A percentile compares a stretch with the other conserved stretches of the same genome.
Conservation (phyloP, 2,329 filamentous ascomycete genomes). For the Ophiostoma ulmi region DNA sequence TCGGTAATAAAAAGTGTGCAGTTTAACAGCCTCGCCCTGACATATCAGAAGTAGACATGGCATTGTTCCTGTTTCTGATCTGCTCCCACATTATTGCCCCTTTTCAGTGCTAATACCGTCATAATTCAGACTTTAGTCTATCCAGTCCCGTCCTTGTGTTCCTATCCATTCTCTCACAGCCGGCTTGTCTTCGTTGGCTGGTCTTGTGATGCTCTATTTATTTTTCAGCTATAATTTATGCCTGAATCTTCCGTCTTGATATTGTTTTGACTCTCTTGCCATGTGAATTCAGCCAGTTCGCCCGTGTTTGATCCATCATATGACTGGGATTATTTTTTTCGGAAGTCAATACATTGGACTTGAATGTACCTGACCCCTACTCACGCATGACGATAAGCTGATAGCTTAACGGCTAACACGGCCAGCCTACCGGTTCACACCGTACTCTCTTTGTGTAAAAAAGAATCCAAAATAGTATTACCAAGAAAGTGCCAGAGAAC, state of each 20-base stretch:
- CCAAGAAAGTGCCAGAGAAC: not conserved
- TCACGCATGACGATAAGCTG: not conserved
- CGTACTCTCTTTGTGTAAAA: slow-evolving; percentile 9
- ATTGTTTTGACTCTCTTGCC: not conserved
- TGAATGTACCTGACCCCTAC: not conserved
- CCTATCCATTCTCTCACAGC: slow-evolving; percentile 7
- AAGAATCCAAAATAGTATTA: not conserved
- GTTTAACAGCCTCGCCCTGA: not conserved
- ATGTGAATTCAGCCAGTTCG: not conserved
- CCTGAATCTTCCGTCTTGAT: not conserved
- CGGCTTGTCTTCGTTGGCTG: slow-evolving; percentile 5
- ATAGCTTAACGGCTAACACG: slow-evolving; percentile 10
- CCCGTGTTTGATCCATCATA: not conserved
- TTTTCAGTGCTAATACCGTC: not conserved
- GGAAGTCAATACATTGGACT: not conserved
- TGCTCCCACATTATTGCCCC: not conserved
- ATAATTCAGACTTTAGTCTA: not conserved
- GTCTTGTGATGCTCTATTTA: slow-evolving; percentile 11
- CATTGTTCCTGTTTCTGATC: not conserved
- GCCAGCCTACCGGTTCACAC: not conserved
- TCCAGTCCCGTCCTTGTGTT: not conserved
- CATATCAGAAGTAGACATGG: not conserved
- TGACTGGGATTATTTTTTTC: not conserved
- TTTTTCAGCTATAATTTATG: not conserved
- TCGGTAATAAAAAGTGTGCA: not conserved